Evolutionary conservation across 2,329 filamentous ascomycete species (phyloP), one percentile per base, ranked within the genome.

Genomic region (Elsinoe fawcettii): DNA sequence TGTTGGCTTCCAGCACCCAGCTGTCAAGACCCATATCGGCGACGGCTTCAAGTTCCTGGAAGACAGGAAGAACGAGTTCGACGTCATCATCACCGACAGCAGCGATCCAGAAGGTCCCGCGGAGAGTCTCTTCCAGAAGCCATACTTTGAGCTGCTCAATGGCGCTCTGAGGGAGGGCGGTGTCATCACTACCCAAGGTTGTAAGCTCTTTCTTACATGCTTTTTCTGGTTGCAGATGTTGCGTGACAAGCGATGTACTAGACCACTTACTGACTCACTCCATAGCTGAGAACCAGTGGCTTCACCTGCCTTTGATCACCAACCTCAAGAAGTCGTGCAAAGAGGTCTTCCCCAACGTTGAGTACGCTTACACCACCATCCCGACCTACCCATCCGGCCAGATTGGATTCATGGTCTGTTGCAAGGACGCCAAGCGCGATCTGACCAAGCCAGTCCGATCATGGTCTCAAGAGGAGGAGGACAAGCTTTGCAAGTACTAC

Each of bases 131-230:
- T 99, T 99, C 87, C 84, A 97, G 83, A 96, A 96, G 82, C 87
- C 90, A 61, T 99, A 99, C 83, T 99, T 97, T 76, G 81, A 96
- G 81, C 85, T 99, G 66, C 83, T 99, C 62, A 81, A 87, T 74
- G 88, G 86, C 70, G 93, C 93, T 67, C 85, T 97, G 67, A 85
- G 88, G 65, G 90, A 96, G 69, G 92, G 91, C 76, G 93, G 93
- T 79, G 90, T 99, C 71, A 97, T 99, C 78, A 92, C 90, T 77
- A 99, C 93, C 73, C 93, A 99, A 96, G 93, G 93, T 99, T 95
- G 90, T 95, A 90, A 83, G 90, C 84, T 86, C 85, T 16, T 57
- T 51, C 25, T 18, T 56, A 22, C 39, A 36, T 51, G 16, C 32
- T 54, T 27, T 53, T 2, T 23, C 18, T 22, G 9, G 25, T 32